These are phyloP conservation scores for Yamadazyma atlantica DNA, from an alignment of 1,139 yeast genomes.

Conservation along the genomic window DNA sequence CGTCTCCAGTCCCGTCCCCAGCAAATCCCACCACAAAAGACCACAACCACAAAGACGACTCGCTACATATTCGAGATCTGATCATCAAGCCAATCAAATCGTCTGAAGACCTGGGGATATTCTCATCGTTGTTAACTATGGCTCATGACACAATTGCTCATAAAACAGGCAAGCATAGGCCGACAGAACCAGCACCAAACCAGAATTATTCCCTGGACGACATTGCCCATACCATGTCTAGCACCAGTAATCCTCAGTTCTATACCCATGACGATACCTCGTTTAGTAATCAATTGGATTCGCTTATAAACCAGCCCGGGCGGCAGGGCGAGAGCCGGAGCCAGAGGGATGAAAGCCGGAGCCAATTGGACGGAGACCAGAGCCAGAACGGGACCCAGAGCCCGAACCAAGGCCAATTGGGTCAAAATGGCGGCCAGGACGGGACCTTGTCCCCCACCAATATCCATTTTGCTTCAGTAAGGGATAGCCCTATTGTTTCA, in stretches of 20 bases:
- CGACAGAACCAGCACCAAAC: background rate
- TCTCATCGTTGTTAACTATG: conserved; percentile 29
- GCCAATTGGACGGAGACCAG: background rate
- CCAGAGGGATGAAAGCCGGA: no score
- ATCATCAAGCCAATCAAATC: conserved; percentile 9
- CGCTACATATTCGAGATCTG: conserved; percentile 8
- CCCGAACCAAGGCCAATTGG: no score
- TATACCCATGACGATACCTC: conserved; percentile 11
- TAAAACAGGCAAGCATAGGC: background rate
- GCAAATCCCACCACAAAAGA: no score
- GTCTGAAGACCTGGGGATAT: conserved; percentile 17
- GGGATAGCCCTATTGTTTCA: conserved; percentile 57
- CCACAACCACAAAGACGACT: no score
- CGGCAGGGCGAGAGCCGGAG: no score
- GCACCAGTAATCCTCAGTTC: background rate
- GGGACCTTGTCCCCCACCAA: conserved; percentile 19
- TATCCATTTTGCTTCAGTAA: conserved; percentile 58
- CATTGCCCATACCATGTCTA: background rate
- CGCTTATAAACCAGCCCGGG: conserved; percentile 13
- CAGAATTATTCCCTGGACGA: no score
- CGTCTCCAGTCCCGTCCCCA: no score
- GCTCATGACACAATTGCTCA: conserved; percentile 23
- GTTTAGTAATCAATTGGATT: conserved; percentile 20
- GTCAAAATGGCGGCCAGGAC: background rate
- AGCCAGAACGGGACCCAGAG: background rate